Conservation (phyloP, 768 basidiomycete species). For the Chalciporus chontae region DNA sequence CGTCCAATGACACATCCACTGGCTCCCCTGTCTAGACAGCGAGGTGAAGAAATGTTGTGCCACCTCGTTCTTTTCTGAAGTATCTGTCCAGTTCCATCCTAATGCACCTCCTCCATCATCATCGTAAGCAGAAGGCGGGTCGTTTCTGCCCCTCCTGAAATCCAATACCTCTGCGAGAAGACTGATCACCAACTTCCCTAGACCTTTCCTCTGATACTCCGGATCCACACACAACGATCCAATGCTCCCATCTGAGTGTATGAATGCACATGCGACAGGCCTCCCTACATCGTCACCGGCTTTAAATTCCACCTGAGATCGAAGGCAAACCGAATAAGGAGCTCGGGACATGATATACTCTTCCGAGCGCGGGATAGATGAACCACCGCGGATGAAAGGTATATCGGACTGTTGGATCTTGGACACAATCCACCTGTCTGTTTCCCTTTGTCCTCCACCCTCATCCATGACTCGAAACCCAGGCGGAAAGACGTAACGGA, state of each 20-base stretch:
- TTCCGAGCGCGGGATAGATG: slow-evolving; percentile 13
- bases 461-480: not conserved
- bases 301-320: not conserved
- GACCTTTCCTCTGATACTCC: slow-evolving; percentile 9
- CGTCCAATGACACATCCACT: slow-evolving; percentile 13
- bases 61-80: slow-evolving; percentile 1
- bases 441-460: not conserved
- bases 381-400: slow-evolving; percentile 8
- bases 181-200: slow-evolving; percentile 10
- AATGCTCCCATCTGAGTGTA: slow-evolving; percentile 22
- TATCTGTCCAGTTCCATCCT: slow-evolving; percentile 24
- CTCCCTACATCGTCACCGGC: not conserved
- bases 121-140: not conserved
- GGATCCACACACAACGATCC: slow-evolving; percentile 12
- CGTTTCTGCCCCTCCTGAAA: not conserved
- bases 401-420: slow-evolving; percentile 12
- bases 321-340: slow-evolving; percentile 23
- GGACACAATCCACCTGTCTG: slow-evolving; percentile 1
- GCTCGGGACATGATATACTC: slow-evolving; percentile 19
- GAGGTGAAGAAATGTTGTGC: slow-evolving; percentile 11
- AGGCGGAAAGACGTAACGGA: slow-evolving; percentile 8
- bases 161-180: slow-evolving; percentile 10
- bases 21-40: slow-evolving; percentile 4
- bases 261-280: slow-evolving; percentile 12
- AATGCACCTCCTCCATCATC: slow-evolving; percentile 22